Percentiles rank a stretch among this genome's conserved stretches.
Conservation (phyloP, 306 rosid species). For the Geum urbanum region DNA sequence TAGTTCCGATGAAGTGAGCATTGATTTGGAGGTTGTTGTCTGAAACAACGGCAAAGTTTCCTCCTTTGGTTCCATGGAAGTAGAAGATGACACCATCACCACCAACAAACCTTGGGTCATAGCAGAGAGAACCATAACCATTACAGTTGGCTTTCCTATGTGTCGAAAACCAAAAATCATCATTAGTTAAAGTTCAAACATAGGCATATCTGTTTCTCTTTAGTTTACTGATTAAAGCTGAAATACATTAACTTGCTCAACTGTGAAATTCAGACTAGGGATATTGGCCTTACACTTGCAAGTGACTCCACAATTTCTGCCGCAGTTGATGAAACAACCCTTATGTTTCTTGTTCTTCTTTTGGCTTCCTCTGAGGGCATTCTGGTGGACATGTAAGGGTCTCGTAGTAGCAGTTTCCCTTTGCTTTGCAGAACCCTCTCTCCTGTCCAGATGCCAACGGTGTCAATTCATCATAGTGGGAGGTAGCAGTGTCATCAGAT, state of each 20-base stretch:
- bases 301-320: slow-evolving; percentile 73
- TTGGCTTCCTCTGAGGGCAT: slow-evolving; percentile 57
- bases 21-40: slow-evolving; percentile 62
- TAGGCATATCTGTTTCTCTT: too few relatives aligned
- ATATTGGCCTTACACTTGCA: slow-evolving; percentile 55
- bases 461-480: slow-evolving; percentile 32
- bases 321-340: slow-evolving; percentile 62
- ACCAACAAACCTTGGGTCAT: slow-evolving; percentile 78
- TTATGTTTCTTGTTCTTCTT: slow-evolving; percentile 63
- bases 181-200: slow-evolving; percentile 2
- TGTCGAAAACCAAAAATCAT: slow-evolving; percentile 16
- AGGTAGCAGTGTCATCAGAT: slow-evolving; percentile 20
- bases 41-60: slow-evolving; percentile 63
- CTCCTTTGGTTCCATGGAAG: slow-evolving; percentile 75
- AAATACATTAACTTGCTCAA: background rate
- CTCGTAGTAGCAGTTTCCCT: slow-evolving; percentile 37
- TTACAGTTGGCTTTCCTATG: slow-evolving; percentile 63
- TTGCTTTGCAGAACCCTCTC: slow-evolving; percentile 47
- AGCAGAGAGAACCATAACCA: slow-evolving; percentile 72
- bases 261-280: background rate
- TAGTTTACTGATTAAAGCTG: too few relatives aligned
- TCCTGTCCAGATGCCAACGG: slow-evolving; percentile 40
- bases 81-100: slow-evolving; percentile 85
- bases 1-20: slow-evolving; percentile 66
- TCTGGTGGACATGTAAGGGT: slow-evolving; percentile 52